Percentiles rank a stretch among this genome's conserved stretches.
phyloP scores from a whole-genome alignment of 116 monocot genomes.

The Papilionanthe hybrid region DNA sequence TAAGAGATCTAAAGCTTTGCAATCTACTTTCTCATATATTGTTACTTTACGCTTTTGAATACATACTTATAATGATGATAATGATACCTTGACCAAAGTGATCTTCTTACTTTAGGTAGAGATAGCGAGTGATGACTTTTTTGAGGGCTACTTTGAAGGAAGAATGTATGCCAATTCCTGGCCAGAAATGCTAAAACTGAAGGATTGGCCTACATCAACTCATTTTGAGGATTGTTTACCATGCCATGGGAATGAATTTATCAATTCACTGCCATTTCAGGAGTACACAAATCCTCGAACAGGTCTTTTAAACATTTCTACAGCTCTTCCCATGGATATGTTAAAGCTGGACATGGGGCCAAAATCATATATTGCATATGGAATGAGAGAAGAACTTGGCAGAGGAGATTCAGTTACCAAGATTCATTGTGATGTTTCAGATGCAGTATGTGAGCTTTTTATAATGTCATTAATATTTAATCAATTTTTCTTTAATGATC shows the following conservation, averaged over 20 bases:
- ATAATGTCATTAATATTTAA: not conserved
- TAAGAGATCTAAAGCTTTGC: not conserved
- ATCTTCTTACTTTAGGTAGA: constrained; percentile 21
- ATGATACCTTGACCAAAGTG: not conserved
- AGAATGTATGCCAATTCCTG: constrained; percentile 29
- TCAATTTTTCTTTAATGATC: not conserved
- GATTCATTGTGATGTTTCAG: constrained; percentile 38
- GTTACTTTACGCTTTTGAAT: not conserved
- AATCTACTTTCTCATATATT: not conserved
- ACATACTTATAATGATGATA: not conserved
- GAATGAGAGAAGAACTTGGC: constrained; percentile 32
- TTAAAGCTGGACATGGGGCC: constrained; percentile 39
- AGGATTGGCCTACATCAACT: constrained; percentile 39
- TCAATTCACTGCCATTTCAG: constrained; percentile 28
- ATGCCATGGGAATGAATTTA: constrained; percentile 19
- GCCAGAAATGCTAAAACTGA: constrained; percentile 44
- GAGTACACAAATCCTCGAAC: constrained; percentile 28
- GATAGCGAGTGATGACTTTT: constrained; percentile 22
- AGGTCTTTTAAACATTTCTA: constrained; percentile 29
- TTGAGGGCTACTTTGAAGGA: constrained; percentile 32
- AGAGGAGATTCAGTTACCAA: constrained; percentile 44
- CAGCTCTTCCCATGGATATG: constrained; percentile 11
- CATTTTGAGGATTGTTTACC: constrained; percentile 35
- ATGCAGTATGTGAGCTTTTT: constrained; percentile 25
- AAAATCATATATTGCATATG: constrained; percentile 49